Evolutionary conservation across 768 basidiomycete species (phyloP).

Genomic region (Termitomyces heimii): DNA sequence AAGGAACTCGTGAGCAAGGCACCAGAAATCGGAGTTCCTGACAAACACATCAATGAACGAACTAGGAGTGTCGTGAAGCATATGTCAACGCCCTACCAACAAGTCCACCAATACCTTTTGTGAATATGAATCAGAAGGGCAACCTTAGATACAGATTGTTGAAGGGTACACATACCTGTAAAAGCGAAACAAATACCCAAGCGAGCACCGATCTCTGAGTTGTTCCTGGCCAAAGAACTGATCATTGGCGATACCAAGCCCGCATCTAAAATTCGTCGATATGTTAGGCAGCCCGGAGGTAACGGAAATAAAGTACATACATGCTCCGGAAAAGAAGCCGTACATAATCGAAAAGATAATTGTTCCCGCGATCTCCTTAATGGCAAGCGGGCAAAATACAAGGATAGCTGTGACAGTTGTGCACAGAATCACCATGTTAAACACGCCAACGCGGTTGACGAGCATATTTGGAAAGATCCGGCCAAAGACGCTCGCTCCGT

Average conservation of each 20-base stretch:
- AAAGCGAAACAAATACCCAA: conserved; percentile 39
- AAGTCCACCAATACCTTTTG: conserved; percentile 4
- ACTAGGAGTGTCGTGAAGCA: background rate
- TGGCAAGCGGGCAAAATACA: conserved; percentile 5
- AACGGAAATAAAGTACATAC: background rate
- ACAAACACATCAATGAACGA: background rate
- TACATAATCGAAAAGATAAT: conserved; percentile 5
- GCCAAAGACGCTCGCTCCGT: conserved; percentile 46
- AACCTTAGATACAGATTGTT: background rate
- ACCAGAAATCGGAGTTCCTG: conserved; percentile 44
- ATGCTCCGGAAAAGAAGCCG: conserved; percentile 7
- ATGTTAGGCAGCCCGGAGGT: background rate
- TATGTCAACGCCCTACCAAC: background rate
- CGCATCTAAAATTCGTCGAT: background rate
- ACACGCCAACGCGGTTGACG: conserved; percentile 40
- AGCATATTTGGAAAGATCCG: conserved; percentile 41
- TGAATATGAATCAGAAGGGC: background rate
- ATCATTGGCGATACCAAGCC: conserved; percentile 2
- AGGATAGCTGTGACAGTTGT: background rate
- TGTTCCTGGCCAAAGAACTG: conserved; percentile 31
- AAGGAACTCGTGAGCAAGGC: conserved; percentile 34
- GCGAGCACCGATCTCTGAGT: conserved; percentile 41
- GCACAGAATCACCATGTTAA: conserved; percentile 31
- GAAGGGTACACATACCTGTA: conserved; percentile 24
- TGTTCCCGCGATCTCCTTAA: background rate